Evolutionary conservation across 495 filamentous ascomycete species (phyloP), one percentile per base, ranked within the genome.

Genomic region (Tuber brumale): DNA sequence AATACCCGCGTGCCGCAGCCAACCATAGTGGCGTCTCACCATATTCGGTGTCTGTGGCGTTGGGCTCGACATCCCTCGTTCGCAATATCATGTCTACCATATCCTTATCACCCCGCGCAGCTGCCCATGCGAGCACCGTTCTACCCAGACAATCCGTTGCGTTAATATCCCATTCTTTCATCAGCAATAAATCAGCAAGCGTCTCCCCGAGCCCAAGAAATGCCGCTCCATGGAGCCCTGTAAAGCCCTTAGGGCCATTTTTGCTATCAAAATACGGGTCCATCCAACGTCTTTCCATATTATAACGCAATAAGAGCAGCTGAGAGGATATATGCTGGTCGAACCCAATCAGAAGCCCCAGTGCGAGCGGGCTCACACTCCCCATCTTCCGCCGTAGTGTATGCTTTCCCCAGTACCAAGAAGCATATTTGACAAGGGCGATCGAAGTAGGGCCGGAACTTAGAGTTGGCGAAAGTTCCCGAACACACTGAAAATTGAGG

Each of bases 231-330:
- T 51, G 46, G 6, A 51, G 46, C 23, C 46, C 46, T 1, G 46
- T n/a, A n/a, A 51, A n/a, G 23, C 48, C 23, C 8, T 51, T n/a
- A 51, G 48, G 48, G 7, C 23, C 23, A 51, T 2, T 8, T 23
- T 1, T n/a, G 1, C n/a, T 7, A n/a, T 51, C 0, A n/a, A 10
- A 51, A n/a, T 1, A 0, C 8, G 6, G 23, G 0, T n/a, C 48
- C 48, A 8, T 3, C 48, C 48, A 51, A 51, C 9, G 7, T 0
- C 21, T n/a, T 9, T 3, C 9, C 0, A 3, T n/a, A 3, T 51
- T 1, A 9, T 51, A 51, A n/a, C 23, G 8, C 9, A n/a, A 8
- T 21, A 51, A 12, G 23, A 51, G 48, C 23, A 51, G 8, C 23
- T 51, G 23, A 51, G 48, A n/a, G 48, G 21, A 51, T 10, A 51